Evolutionary conservation across 1,284 basidiomycete genomes (phyloP).

Genomic region (Apiotrichum siamense): DNA sequence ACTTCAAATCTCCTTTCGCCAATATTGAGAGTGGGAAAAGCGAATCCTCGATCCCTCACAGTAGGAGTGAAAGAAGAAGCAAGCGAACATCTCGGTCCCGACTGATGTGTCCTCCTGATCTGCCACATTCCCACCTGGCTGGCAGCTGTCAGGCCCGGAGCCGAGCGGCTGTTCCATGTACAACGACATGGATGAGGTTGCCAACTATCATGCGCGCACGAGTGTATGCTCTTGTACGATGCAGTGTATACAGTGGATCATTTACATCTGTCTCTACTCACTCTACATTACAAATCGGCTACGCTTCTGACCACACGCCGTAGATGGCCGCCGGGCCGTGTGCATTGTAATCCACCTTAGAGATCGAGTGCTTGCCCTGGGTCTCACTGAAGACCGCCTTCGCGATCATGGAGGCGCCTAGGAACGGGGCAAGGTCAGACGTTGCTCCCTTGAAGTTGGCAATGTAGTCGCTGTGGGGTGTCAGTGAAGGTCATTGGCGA

Average conservation of each 20-base stretch:
- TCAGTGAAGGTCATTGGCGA: not conserved
- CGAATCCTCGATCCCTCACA: no score
- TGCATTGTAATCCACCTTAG: constrained; percentile 46
- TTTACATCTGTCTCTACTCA: constrained; percentile 2
- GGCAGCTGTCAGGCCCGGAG: no score
- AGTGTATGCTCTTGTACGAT: no score
- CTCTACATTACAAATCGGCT: not conserved
- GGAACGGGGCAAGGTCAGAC: constrained; percentile 73
- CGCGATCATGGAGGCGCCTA: constrained; percentile 78
- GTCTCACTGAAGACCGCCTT: constrained; percentile 52
- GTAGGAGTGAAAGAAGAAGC: no score
- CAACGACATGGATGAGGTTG: no score
- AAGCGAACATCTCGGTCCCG: no score
- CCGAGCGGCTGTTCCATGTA: no score
- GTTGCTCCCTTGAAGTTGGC: constrained; percentile 81
- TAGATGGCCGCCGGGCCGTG: constrained; percentile 44
- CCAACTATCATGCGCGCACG: no score
- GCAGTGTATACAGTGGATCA: not conserved
- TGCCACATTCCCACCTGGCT: no score
- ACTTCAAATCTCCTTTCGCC: no score
- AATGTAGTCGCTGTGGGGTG: constrained; percentile 62
- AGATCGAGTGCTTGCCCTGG: constrained; percentile 40
- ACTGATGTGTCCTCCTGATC: no score
- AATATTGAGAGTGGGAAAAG: no score
- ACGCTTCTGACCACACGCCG: constrained; percentile 22